Base-by-base conservation (phyloP, 2,329 filamentous ascomycete species). In the Phaeoacremonium minimum region DNA sequence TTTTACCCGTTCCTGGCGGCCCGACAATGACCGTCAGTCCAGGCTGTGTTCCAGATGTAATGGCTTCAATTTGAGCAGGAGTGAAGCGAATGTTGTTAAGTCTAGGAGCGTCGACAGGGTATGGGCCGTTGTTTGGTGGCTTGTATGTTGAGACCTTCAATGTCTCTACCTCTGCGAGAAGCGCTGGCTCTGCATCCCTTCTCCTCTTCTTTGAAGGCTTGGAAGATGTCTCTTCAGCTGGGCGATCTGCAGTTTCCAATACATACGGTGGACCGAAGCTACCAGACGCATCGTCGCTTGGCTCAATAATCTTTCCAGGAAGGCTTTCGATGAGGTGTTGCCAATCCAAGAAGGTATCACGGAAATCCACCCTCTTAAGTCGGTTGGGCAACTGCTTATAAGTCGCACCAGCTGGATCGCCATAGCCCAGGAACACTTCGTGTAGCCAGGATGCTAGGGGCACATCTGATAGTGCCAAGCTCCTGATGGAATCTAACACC, bases 361-460 rank as follows among this genome's bases (percentile, higher is more conserved):
- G 77, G 56, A 89, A 96, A 58, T 98, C 89, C 36, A 98, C 69
- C 37, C 77, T 86, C 50, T 80, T 80, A 45, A 95, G 71, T 40
- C 82, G 77, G 56, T 88, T 93, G 2, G 85, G 66, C 13, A 98
- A 66, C 34, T 88, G 83, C 45, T 86, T 88, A 64, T 95, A 95
- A 15, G 80, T 85, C 20, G 93, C 93, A 40, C 86, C 83, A 18
- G 87, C 77, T 40, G 93, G 91, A 59, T 98, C 90, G 32, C 93
- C 93, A 57, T 95, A 97, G 4, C 93, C 93, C n/a, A 98, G 69
- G 59, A 97, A 98, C 8, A 97, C 91, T 48, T 97, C 93, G 52
- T 95, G 88, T 30, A 98, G 71, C 93, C 93, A 98, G 3, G 83
- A 77, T 12, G 93, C 89, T 36, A 97, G 72, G 6, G 87, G 85